Percentiles rank a stretch among this genome's conserved stretches.
phyloP scores from a whole-genome alignment of 306 rosid genomes.

The Echinosophora koreensis region DNA sequence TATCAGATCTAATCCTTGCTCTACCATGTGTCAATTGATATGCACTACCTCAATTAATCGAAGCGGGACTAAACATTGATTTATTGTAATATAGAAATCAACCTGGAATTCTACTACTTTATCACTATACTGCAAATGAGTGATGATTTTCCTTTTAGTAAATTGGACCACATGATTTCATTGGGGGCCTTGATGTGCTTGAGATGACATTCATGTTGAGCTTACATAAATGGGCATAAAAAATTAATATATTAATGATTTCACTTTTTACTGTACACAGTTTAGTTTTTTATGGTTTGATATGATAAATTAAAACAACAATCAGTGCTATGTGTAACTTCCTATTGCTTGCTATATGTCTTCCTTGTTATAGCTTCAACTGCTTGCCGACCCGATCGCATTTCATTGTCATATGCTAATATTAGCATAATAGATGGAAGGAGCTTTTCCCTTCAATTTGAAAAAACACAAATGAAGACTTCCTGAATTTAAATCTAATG shows the following conservation, averaged over 20 bases:
- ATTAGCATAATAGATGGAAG: neutral
- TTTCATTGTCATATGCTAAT: slow-evolving; percentile 26
- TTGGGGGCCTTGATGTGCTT: slow-evolving; percentile 17
- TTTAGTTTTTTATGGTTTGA: slow-evolving; percentile 11
- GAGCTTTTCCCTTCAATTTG: neutral
- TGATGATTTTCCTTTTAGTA: slow-evolving; percentile 6
- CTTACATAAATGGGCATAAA: neutral
- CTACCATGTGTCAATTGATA: slow-evolving; percentile 20
- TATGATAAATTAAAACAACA: slow-evolving; percentile 25
- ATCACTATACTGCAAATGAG: neutral
- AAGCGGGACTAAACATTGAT: slow-evolving; percentile 17
- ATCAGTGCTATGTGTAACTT: neutral
- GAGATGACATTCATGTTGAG: slow-evolving; percentile 1
- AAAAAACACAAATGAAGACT: neutral
- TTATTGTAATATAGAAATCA: slow-evolving; percentile 21
- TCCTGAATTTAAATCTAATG: neutral
- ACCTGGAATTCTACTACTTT: slow-evolving; percentile 13
- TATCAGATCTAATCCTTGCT: slow-evolving; percentile 27
- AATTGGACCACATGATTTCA: slow-evolving; percentile 24
- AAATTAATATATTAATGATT: neutral
- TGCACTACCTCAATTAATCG: slow-evolving; percentile 13
- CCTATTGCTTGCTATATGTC: slow-evolving; percentile 12
- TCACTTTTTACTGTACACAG: neutral
- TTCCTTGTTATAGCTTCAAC: slow-evolving; percentile 1
- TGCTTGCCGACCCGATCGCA: slow-evolving; percentile 9